Evolutionary conservation across 495 filamentous ascomycete genomes (phyloP).

Genomic region (Tuber calosporum): DNA sequence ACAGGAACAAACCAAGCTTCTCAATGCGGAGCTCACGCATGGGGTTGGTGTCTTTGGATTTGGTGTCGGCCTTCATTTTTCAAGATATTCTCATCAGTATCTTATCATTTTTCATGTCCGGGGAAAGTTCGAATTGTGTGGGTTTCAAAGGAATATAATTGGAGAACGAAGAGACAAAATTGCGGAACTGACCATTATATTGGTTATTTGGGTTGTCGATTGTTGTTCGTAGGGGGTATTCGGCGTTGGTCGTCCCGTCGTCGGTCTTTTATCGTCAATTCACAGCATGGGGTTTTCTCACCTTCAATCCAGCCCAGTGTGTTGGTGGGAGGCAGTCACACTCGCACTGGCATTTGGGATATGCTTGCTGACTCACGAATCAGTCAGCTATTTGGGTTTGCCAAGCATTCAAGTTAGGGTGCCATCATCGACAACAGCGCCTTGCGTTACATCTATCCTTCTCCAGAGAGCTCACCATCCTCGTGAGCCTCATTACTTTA

Average conservation of each 20-base stretch:
- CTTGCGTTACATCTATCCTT: conserved; percentile 7
- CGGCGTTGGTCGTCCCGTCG: conserved; percentile 29
- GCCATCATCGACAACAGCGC: conserved; percentile 35
- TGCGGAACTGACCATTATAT: conserved; percentile 24
- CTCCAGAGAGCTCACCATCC: conserved; percentile 17
- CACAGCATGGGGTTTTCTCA: neutral
- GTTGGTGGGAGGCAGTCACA: conserved; percentile 25
- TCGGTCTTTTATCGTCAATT: conserved; percentile 17
- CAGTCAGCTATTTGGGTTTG: neutral
- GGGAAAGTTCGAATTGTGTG: conserved; percentile 17
- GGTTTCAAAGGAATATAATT: conserved; percentile 24
- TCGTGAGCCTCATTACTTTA: conserved; percentile 19
- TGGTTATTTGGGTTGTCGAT: conserved; percentile 2
- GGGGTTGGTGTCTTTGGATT: conserved; percentile 88
- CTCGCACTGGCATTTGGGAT: neutral
- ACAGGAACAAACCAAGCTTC: conserved; percentile 60
- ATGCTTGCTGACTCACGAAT: neutral
- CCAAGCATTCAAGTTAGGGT: conserved; percentile 8
- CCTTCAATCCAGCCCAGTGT: conserved; percentile 13
- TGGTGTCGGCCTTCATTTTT: conserved; percentile 58
- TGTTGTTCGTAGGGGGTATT: conserved; percentile 14
- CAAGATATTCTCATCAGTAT: conserved; percentile 22
- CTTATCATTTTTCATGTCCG: conserved; percentile 6
- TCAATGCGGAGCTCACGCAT: conserved; percentile 99
- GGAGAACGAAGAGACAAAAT: conserved; percentile 19